Evolutionary conservation across 2,329 filamentous ascomycete species (phyloP), one percentile per base, ranked within the genome.

Genomic region (Mycosphaerella sp.): DNA sequence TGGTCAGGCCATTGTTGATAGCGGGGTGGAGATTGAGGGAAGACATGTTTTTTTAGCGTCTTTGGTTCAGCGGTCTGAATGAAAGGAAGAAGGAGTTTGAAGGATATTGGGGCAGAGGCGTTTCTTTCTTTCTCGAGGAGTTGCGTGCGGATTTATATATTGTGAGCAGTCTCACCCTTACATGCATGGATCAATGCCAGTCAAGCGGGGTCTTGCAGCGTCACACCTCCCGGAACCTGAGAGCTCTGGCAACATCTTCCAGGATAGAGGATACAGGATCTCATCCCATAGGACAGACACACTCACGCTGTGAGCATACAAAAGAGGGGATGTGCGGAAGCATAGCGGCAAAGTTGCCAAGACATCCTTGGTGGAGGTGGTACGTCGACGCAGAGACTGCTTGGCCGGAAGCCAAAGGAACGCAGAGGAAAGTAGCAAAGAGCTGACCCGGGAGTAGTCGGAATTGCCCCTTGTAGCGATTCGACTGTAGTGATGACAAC

Each of bases 1-100:
- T 80, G 54, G 70, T 73, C 67, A 86, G 63, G 67, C 82, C 82
- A 61, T 80, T 80, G 72, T 85, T 80, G 71, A 86, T 72, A 48
- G 78, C 67, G 42, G 84, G 83, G 70, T 86, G 83, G 14, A 86
- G 46, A 34, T 56, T 56, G 17, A 56, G 32, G 45, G 48, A 56
- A 29, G 54, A 56, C 54, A 56, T 55, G 12, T 44, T 43, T 17
- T 23, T 29, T 17, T 1, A 1, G 14, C 14, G 14, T 17, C 14
- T 17, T 17, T 17, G 14, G 12, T 11, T 26, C 17, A 21, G 21
- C 11, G 5, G 8, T 23, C 17, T 44, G 2, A 21, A 21, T 17
- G 14, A 17, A 17, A 17, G 14, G 14, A 17, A 17, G 14, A 17
- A 1, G 14, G 14, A 17, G 14, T 17, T 17, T 17, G 14, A 17